These are phyloP conservation scores for Flaveria floridana DNA, from an alignment of 140 eudicot species.

Conservation along the genomic window DNA sequence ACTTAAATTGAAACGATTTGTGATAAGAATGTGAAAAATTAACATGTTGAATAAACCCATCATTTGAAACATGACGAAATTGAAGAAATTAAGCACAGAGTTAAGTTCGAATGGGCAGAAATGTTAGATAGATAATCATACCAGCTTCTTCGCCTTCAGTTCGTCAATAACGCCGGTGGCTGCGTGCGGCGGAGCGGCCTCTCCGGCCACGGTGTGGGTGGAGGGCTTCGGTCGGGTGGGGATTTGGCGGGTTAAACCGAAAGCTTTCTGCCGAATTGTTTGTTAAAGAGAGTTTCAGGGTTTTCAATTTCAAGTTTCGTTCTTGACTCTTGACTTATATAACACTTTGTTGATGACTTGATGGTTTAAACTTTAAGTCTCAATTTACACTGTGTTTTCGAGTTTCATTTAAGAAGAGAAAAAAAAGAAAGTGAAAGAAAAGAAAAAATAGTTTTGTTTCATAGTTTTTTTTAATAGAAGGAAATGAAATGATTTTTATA, in stretches of 20 bases:
- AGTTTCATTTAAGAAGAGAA: too few species aligned
- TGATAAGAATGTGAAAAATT: conserved; percentile 12
- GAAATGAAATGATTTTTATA: too few species aligned
- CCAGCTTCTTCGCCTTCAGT: conserved; percentile 22
- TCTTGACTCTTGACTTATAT: background rate
- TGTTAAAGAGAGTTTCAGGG: conserved; percentile 12
- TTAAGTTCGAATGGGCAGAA: conserved; percentile 13
- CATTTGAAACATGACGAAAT: conserved; percentile 14
- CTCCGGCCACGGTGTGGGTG: background rate
- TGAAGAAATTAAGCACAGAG: background rate
- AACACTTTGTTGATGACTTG: too few species aligned
- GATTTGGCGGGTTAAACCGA: conserved; percentile 31
- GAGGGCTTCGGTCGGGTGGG: conserved; percentile 16
- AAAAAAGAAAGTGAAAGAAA: too few species aligned
- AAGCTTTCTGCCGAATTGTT: conserved; percentile 21
- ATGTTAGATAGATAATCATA: conserved; percentile 13
- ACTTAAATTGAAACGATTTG: conserved; percentile 13
- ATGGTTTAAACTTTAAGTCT: too few species aligned
- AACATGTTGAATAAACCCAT: background rate
- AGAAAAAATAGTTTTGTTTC: too few species aligned
- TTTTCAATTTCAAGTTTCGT: conserved; percentile 7
- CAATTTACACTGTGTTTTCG: too few species aligned
- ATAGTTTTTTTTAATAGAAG: too few species aligned
- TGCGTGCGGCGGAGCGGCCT: conserved; percentile 12
- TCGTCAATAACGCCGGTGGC: conserved; percentile 26